Base-by-base conservation (phyloP, 306 rosid species). In the Dalbergia oliveri region DNA sequence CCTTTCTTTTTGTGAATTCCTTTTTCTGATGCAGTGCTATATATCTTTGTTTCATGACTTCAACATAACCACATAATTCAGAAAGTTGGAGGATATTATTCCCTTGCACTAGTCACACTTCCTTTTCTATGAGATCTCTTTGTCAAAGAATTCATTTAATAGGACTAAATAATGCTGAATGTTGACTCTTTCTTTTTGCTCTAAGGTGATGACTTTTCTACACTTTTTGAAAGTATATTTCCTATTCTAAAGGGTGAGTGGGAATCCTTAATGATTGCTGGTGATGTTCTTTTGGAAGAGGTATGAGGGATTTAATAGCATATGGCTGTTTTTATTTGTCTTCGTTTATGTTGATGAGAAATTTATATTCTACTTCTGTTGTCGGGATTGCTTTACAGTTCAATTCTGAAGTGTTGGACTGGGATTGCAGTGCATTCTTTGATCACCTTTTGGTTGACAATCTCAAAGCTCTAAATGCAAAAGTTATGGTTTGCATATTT, bases 191-290 rank as follows among this genome's bases (percentile, higher is more conserved):
- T 66, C 16, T 43, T 80, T 58, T 53, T 79, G 44, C 59, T 87
- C 81, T 82, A 74, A 81, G 82, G 87, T 83, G 84, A 79, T 63
- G 85, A 75, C 67, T 73, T 82, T 79, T 72, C 82, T 68, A 76
- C 83, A 8, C 44, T 90, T 51, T 89, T 93, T 82, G 89, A 90
- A 84, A 73, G 58, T 75, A 26, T 70, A 69, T 90, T 76, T 78
- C 93, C 94, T 60, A 14, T 89, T 63, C 73, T 95, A 78, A 95
- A 90, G 89, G 71, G 84, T 51, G 97, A 95, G 80, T 93, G 95
- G 96, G 91, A 88, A 77, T 83, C 86, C 9, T 69, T 78, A 53
- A 88, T 83, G 76, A 84, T 89, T 35, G 16, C 57, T 12, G 85
- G 81, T 54, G 87, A 88, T 82, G 79, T 69, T 83, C 71, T 77